Base-by-base conservation (phyloP, 371 early-diverging fungal species). In the Nosema granulosis region DNA sequence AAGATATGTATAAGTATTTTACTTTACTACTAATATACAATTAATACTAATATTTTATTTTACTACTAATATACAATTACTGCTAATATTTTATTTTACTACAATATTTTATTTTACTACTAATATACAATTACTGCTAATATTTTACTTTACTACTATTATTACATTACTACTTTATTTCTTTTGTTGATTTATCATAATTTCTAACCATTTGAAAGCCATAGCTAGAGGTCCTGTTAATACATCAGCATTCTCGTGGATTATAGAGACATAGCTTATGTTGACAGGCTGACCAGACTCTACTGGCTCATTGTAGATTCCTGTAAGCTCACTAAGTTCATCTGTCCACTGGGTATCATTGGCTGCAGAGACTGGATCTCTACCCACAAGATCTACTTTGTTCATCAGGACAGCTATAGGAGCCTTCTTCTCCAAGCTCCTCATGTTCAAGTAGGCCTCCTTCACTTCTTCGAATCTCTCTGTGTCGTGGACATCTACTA, bases 321-420 rank as follows among this genome's bases (percentile, higher is more conserved):
- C 82, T 11, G 76, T 69, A 3, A 24, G 24, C 16, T 72, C n/a
- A 49, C 63, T 72, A 4, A 84, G 66, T 20, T 74, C 31, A 0
- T 80, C 63, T 9, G 74, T 71, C 52, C 72, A 79, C 1, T 72
- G 54, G n/a, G 74, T 38, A 70, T 81, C 79, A 32, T 77, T 50
- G 20, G 38, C 67, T 35, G 79, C 75, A 54, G 69, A 68, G 18
- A 62, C 68, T 37, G 71, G 54, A 3, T 56, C 71, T 32, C 82
- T 72, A 11, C 77, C 66, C 38, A 78, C 57, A 35, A 75, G 43
- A 74, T 86, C 86, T 58, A 83, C 81, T 71, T 86, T 86, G 67
- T 86, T 86, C 77, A 86, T 81, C n/a, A 86, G 80, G 12, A 86
- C 82, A 59, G 80, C 80, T 26, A 86, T 74, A n/a, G 86, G 86